Conservation (phyloP, 768 basidiomycete genomes). For the Gelatoporia subvermispora region DNA sequence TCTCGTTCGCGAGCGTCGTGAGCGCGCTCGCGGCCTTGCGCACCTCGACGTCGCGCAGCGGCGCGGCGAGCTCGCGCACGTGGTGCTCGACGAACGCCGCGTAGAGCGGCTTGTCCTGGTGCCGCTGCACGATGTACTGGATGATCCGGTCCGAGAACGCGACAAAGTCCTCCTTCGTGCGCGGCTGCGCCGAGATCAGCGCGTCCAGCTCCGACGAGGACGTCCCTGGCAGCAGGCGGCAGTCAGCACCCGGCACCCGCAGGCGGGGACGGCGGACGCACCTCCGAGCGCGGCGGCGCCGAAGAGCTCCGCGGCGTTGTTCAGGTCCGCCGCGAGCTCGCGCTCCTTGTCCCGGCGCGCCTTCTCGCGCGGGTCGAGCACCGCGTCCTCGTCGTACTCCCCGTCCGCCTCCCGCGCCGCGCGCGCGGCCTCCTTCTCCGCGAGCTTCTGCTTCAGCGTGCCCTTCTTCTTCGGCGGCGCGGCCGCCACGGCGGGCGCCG, state of each 20-base stretch:
- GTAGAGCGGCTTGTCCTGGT: constrained; percentile 81
- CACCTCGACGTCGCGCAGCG: constrained; percentile 87
- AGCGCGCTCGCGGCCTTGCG: constrained; percentile 83
- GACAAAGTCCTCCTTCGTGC: constrained; percentile 86
- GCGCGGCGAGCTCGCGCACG: constrained; percentile 64
- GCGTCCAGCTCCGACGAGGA: constrained; percentile 63
- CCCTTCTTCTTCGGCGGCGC: constrained; percentile 90
- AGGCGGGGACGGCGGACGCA: constrained; percentile 26
- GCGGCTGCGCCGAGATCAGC: constrained; percentile 73
- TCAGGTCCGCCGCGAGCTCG: constrained; percentile 85
- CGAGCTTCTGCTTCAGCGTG: constrained; percentile 84
- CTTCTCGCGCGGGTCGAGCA: constrained; percentile 76
- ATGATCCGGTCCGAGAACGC: constrained; percentile 70
- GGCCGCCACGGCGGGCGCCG: constrained; percentile 39
- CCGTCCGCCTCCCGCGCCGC: constrained; percentile 46
- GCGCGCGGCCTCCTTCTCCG: constrained; percentile 83
- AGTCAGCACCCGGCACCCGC: constrained; percentile 1
- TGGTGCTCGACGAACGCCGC: constrained; percentile 80
- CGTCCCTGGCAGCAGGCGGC: constrained; percentile 41
- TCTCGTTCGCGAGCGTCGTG: constrained; percentile 89
- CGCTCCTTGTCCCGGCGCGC: constrained; percentile 70
- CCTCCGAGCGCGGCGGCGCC: constrained; percentile 67
- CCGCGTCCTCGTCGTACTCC: constrained; percentile 57
- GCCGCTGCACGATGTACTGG: constrained; percentile 69
- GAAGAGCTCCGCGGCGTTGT: constrained; percentile 76